Percentiles rank a stretch among this genome's conserved stretches.
Conservation (phyloP, 371 early-diverging fungal species). For the Choanephora cucurbitarum region DNA sequence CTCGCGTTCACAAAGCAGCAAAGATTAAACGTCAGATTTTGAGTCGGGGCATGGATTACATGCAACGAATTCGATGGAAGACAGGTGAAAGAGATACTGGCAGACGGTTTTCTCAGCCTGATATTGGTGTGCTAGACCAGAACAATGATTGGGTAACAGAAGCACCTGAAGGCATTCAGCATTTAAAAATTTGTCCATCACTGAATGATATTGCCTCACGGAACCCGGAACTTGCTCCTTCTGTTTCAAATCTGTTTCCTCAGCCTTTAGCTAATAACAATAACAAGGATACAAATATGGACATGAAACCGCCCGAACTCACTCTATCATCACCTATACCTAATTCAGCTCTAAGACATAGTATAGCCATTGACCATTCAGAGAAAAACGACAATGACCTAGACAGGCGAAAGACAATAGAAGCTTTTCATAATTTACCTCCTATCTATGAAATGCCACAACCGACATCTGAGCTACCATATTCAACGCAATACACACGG, state of each 20-base stretch:
- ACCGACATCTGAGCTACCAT: neutral
- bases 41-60: conserved; percentile 57
- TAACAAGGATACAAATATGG: neutral
- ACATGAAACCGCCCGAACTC: neutral
- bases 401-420: conserved; percentile 23
- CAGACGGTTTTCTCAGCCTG: conserved; percentile 40
- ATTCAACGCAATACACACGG: conserved; percentile 31
- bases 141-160: conserved; percentile 25
- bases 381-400: neutral
- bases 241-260: neutral
- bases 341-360: neutral
- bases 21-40: conserved; percentile 47
- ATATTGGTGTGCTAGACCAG: conserved; percentile 38
- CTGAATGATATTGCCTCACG: conserved; percentile 6
- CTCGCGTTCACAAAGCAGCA: conserved; percentile 38
- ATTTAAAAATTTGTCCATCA: conserved; percentile 13
- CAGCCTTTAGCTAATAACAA: neutral
- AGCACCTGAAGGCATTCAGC: conserved; percentile 1
- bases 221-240: neutral
- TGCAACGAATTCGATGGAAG: conserved; percentile 56
- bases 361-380: neutral
- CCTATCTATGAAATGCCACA: conserved; percentile 28
- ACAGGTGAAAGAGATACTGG: conserved; percentile 43
- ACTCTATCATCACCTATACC: neutral
- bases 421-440: conserved; percentile 14